Conservation (phyloP, 1,284 basidiomycete species). For the Irpex lacteus region DNA sequence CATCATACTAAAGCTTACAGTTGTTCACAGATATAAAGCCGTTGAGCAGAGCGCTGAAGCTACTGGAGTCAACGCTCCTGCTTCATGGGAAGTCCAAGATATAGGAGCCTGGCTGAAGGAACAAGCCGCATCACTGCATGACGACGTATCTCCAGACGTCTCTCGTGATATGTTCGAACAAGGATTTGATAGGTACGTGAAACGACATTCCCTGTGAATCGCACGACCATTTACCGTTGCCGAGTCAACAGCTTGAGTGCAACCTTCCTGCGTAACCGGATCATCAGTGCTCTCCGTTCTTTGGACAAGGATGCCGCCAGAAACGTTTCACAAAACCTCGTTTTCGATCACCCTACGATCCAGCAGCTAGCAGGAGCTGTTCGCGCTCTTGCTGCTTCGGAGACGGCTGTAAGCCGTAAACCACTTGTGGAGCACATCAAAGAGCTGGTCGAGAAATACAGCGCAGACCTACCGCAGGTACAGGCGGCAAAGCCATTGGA, state of each 20-base stretch:
- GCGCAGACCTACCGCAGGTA: not conserved
- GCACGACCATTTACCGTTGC: no score
- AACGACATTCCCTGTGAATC: not conserved
- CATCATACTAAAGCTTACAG: not conserved
- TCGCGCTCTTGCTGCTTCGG: constrained; percentile 3
- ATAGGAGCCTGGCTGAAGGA: constrained; percentile 28
- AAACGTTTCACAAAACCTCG: constrained; percentile 21
- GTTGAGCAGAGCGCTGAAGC: constrained; percentile 20
- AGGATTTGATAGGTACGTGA: constrained; percentile 34
- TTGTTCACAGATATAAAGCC: constrained; percentile 19
- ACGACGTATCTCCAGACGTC: constrained; percentile 14
- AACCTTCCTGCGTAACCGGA: constrained; percentile 31
- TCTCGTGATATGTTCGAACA: constrained; percentile 30
- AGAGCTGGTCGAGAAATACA: constrained; percentile 9
- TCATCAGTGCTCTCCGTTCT: constrained; percentile 25
- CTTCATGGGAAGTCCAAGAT: constrained; percentile 20
- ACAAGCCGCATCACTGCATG: constrained; percentile 25
- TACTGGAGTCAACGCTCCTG: constrained; percentile 18
- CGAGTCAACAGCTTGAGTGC: constrained; percentile 24
- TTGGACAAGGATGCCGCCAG: constrained; percentile 2
- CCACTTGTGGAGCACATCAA: constrained; percentile 5
- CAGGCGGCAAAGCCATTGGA: not conserved
- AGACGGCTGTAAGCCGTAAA: not conserved
- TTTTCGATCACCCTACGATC: constrained; percentile 30
- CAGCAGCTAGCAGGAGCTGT: constrained; percentile 14